A percentile compares a stretch with the other conserved stretches of the same genome.
Evolutionary conservation across 164 flowering plant genomes (phyloP).

Genomic region (Chimonanthus praecox): DNA sequence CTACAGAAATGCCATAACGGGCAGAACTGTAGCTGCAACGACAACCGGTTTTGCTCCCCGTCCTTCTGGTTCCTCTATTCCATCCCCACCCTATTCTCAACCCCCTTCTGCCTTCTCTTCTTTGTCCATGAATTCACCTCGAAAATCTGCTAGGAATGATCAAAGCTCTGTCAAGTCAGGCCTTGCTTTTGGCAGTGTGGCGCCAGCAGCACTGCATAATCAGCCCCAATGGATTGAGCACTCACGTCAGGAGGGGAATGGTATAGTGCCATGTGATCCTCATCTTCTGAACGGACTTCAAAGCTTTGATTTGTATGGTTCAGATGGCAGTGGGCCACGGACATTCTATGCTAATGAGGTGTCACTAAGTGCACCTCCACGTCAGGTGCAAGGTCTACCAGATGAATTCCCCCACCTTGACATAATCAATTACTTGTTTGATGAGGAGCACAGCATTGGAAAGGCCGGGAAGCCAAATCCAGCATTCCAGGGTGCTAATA

Average conservation of each 20-base stretch:
- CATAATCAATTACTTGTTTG: constrained; percentile 83
- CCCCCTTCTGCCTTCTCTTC: constrained; percentile 24
- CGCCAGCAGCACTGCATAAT: constrained; percentile 33
- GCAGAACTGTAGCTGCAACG: constrained; percentile 38
- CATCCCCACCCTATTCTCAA: constrained; percentile 34
- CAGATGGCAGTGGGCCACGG: constrained; percentile 20
- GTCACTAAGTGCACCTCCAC: constrained; percentile 36
- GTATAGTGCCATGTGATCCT: constrained; percentile 18
- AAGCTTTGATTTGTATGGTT: constrained; percentile 30
- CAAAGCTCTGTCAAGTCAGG: constrained; percentile 30
- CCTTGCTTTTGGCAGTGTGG: constrained; percentile 49
- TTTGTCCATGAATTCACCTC: constrained; percentile 23
- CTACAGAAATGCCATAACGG: constrained; percentile 77
- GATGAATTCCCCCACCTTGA: constrained; percentile 98
- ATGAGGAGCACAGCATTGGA: constrained; percentile 61
- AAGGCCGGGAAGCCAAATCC: constrained; percentile 20
- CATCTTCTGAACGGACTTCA: constrained; percentile 24
- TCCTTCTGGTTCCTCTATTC: constrained; percentile 27
- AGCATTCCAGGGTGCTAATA: constrained; percentile 22
- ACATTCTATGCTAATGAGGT: constrained; percentile 30
- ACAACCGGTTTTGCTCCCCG: constrained; percentile 30
- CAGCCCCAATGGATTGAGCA: constrained; percentile 47
- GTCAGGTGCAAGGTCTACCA: constrained; percentile 6
- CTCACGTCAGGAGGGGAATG: constrained; percentile 31
- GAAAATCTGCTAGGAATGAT: constrained; percentile 36